Evolutionary conservation across 352 stramenopile species (phyloP).

Genomic region (Aphanomyces invadans): DNA sequence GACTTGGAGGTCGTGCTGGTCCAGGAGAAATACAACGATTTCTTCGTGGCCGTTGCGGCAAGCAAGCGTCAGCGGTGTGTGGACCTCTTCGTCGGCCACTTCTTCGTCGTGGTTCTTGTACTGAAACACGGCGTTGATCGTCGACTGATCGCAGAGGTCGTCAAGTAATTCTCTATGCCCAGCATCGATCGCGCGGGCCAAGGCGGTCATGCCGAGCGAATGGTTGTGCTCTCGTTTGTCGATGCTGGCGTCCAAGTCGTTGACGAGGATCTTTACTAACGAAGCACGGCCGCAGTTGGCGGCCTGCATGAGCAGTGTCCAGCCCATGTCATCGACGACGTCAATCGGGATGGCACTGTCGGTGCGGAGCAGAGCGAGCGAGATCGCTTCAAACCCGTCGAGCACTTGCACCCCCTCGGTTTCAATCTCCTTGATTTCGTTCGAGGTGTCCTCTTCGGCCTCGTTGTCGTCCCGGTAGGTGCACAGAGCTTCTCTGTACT

Average conservation of each 20-base stretch:
- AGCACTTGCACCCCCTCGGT: conserved; percentile 57
- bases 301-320: conserved; percentile 81
- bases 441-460: conserved; percentile 29
- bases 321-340: conserved; percentile 60
- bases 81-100: conserved; percentile 40
- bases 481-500: conserved; percentile 46
- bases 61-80: conserved; percentile 71
- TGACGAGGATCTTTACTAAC: conserved; percentile 39
- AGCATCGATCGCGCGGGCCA: conserved; percentile 16
- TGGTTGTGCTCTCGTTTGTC: conserved; percentile 4
- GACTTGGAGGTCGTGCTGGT: conserved; percentile 44
- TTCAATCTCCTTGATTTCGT: conserved; percentile 51
- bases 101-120: conserved; percentile 32
- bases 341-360: conserved; percentile 23
- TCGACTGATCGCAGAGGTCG: background rate
- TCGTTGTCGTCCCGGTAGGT: conserved; percentile 59
- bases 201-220: background rate
- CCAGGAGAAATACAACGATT: conserved; percentile 38
- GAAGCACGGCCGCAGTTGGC: conserved; percentile 45
- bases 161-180: conserved; percentile 3
- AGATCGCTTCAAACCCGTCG: conserved; percentile 51
- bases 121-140: conserved; percentile 8
- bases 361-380: conserved; percentile 33
- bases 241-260: conserved; percentile 20
- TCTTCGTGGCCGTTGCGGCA: conserved; percentile 69